Base-by-base conservation (phyloP, 2,329 filamentous ascomycete genomes). In the Epichloe bromicola region DNA sequence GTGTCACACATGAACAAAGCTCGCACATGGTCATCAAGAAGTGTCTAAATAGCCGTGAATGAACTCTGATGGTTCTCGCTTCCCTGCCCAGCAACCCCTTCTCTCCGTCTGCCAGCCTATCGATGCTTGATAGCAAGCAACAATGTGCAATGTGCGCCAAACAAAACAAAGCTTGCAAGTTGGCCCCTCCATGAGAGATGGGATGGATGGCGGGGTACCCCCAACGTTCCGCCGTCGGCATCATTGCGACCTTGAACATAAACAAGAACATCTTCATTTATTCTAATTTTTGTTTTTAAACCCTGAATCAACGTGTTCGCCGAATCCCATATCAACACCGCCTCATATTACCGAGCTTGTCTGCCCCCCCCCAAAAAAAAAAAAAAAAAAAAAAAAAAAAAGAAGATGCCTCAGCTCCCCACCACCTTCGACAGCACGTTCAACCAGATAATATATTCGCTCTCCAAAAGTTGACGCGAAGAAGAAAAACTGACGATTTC, bases 381-480 rank as follows among this genome's bases (percentile, higher is more conserved):
- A 30, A 10, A 30, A 30, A 30, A 30, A 30, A 4, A 30, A 10
- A 30, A 30, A 30, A 30, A 30, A 4, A 30, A 10, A 30, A 30
- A 30, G 11, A 30, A 20, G 1, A 80, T 78, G 78, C 63, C 70
- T 54, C 67, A 67, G 56, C 77, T 82, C 54, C 79, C 79, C 6
- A 71, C 71, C 56, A 74, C 73, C 56, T 82, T 82, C 62, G 73
- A 81, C 63, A 72, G 79, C 82, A 65, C 63, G 74, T 66, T 49
- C 33, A 47, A 12, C 15, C 30, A 45, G 43, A 45, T 17, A 26
- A 45, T 45, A 45, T 17, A 45, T 45, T 5, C 45, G 36, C 20
- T 47, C 36, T 47, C 36, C 30, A n/a, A 34, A 17, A 20, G 8
- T 5, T 7, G 5, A 15, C 8, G 36, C 33, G 30, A 45, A 46